Percentiles rank a stretch among this genome's conserved stretches.
These are phyloP conservation scores for Botrytis hyacinthi DNA, from an alignment of 2,329 filamentous ascomycete species.

Conservation along the genomic window DNA sequence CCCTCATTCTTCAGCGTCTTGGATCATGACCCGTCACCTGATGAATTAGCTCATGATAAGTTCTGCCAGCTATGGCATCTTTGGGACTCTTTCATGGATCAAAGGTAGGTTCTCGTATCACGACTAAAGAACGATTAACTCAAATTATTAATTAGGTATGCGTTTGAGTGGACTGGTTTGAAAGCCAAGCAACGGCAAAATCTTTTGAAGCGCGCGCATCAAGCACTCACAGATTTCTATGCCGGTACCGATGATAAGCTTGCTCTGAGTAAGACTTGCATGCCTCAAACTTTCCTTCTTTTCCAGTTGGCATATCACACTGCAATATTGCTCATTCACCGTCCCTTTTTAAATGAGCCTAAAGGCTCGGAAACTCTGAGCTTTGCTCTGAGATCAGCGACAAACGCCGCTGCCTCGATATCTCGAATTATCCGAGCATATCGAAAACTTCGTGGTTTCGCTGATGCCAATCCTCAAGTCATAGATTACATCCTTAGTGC, in stretches of 20 bases:
- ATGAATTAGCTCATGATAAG: constrained; percentile 24
- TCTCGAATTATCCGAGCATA: constrained; percentile 1
- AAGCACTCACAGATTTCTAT: constrained; percentile 6
- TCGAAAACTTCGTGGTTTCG: background rate
- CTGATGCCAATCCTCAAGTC: background rate
- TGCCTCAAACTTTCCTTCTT: constrained; percentile 10
- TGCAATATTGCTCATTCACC: constrained; percentile 2
- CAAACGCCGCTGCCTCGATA: constrained; percentile 1
- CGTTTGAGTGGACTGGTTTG: background rate
- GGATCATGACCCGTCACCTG: background rate
- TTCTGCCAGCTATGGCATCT: constrained; percentile 26
- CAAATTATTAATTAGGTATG: background rate
- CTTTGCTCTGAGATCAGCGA: constrained; percentile 7
- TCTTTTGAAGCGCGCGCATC: background rate
- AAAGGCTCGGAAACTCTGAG: background rate
- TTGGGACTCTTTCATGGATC: constrained; percentile 28
- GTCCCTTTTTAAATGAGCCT: background rate
- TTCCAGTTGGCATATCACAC: constrained; percentile 9
- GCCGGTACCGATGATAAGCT: background rate
- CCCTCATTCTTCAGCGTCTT: constrained; percentile 17
- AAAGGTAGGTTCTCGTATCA: constrained; percentile 17
- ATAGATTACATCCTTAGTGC: constrained; percentile 5
- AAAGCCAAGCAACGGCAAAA: background rate
- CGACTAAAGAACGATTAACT: background rate
- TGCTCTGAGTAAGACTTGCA: constrained; percentile 1